Evolutionary conservation across 805 yeast species (phyloP), one percentile per base, ranked within the genome.

Genomic region (Allodekkera sacchari): DNA sequence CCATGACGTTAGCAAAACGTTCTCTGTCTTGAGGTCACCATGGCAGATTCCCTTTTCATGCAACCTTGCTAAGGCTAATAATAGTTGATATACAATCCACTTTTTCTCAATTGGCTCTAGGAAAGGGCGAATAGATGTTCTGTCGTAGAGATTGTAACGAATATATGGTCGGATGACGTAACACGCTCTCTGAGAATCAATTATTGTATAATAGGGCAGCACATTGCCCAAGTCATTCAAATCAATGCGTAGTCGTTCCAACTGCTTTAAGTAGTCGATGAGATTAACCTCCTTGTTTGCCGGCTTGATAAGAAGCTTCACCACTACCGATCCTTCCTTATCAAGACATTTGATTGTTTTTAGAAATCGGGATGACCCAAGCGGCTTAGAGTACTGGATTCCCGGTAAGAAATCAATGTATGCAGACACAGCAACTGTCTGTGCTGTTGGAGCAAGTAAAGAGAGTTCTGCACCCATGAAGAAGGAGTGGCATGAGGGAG

Each of bases 11-110:
- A 87, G 77, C 33, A 92, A 58, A 10, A 92, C 70, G 53, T 92
- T 92, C 55, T 92, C 98, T 0, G 89, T 65, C 57, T 92, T 88
- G 39, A 92, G 67, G 60, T 92, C 97, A 6, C 98, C 97, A 55
- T 92, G 98, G 34, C 61, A 70, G 4, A 87, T 64, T 7, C 62
- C 68, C 12, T 61, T 48, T 5, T 60, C 61, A 51, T 92, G 97
- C 34, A 88, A 66, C 31, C 71, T 69, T 1, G 66, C 60, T 21
- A 88, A 45, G 0, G 79, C 71, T n/a, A 66, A 62, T 18, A 92
- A 51, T 35, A 89, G 54, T 55, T 92, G 98, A 49, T 75, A 92
- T 4, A 77, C 73, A 22, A 89, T 66, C 82, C 96, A 92, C 42
- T 68, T 68, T 53, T 85, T 81, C 53, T 92, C 97, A 23, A 81